These are phyloP conservation scores for Echium plantagineum DNA, from an alignment of 257 asterid species.

Conservation along the genomic window DNA sequence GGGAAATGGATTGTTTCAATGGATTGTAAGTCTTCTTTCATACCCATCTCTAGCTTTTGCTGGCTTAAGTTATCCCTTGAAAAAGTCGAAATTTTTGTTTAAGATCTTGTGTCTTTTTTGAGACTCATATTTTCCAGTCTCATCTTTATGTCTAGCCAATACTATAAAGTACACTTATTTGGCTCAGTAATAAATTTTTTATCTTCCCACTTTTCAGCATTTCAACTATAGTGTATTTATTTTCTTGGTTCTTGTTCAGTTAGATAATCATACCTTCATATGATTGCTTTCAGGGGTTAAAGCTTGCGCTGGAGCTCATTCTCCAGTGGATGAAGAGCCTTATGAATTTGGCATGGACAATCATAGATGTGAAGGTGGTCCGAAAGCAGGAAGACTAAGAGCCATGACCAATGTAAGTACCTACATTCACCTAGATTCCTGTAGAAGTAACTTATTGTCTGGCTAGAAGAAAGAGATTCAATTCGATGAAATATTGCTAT, in stretches of 20 bases:
- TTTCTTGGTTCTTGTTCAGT: neutral
- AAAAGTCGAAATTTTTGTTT: too few species aligned
- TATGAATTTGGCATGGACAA: slow-evolving; percentile 66
- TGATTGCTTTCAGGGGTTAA: slow-evolving; percentile 53
- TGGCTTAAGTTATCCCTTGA: neutral
- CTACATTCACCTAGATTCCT: neutral
- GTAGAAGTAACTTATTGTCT: too few species aligned
- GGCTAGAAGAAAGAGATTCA: too few species aligned
- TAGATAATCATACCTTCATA: slow-evolving; percentile 7
- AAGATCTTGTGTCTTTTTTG: neutral
- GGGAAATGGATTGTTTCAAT: slow-evolving; percentile 77
- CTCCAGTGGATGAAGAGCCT: slow-evolving; percentile 53
- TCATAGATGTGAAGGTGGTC: slow-evolving; percentile 68
- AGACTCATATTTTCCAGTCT: too few species aligned
- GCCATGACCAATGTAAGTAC: slow-evolving; percentile 42
- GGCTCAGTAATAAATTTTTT: neutral
- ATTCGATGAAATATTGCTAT: neutral
- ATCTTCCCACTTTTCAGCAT: neutral
- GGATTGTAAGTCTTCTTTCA: slow-evolving; percentile 52
- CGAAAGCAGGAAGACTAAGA: slow-evolving; percentile 71
- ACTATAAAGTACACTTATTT: too few species aligned
- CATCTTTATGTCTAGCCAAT: too few species aligned
- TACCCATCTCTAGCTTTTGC: neutral
- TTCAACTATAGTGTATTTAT: neutral
- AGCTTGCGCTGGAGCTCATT: slow-evolving; percentile 52